Evolutionary conservation across 441 rosid species (phyloP), one percentile per base, ranked within the genome.

Genomic region (Populus hybrid): DNA sequence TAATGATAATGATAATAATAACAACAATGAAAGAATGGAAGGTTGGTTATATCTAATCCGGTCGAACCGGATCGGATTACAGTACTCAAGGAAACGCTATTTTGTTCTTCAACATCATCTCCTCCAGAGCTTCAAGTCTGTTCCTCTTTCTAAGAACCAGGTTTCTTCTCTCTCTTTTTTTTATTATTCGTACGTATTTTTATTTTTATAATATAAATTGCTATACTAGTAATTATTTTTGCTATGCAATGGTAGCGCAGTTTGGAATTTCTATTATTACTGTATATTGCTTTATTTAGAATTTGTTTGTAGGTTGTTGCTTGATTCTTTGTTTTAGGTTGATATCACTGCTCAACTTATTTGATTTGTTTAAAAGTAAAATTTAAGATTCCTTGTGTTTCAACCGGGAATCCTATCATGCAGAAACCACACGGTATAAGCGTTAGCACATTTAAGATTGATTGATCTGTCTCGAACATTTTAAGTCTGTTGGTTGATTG

Each of bases 21-120:
- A 40, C 46, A 40, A 11, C 46, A 78, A 87, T 28, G 85, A 83
- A 70, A 82, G 78, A 76, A 92, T 92, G 97, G 99, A 95, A 86
- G 99, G 99, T 1, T 95, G 99, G 99, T 82, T 95, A 84, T 85
- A 92, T 82, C 82, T 91, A 64, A 88, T 95, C 50, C 89, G 98
- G 67, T 92, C 91, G 16, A 91, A 90, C 67, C 84, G 98, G 84
- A 77, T 95, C 85, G 96, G 98, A 30, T 85, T 95, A 30, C 95
- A 90, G 83, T 91, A 90, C 87, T 95, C 98, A 20, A 88, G 91
- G 71, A 95, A 93, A 81, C 93, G 98, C 35, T 93, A 92, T 86
- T 92, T 93, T 83, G 85, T 95, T 83, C 95, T 93, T 21, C 82
- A 86, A 69, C 90, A 90, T 87, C 93, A 91, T 81, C 80, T 85